phyloP scores from a whole-genome alignment of 495 filamentous ascomycete genomes.

The Lindgomyces ingoldianus region DNA sequence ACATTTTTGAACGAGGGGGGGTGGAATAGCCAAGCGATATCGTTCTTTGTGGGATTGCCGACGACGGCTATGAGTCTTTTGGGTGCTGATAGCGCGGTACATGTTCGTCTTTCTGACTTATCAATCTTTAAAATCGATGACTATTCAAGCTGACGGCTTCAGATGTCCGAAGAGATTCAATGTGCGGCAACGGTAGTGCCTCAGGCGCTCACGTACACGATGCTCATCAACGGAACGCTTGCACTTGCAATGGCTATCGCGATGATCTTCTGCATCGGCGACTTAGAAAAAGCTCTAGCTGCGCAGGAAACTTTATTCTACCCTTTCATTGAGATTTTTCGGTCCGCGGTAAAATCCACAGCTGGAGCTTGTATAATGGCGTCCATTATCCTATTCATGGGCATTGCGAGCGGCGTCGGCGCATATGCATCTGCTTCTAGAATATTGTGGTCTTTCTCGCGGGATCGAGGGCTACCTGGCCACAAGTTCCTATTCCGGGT shows the following conservation, averaged over 20 bases:
- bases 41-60: slow-evolving; percentile 13
- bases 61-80: not conserved
- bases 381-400: slow-evolving; percentile 18
- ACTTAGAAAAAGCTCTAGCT: slow-evolving; percentile 7
- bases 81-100: slow-evolving; percentile 3
- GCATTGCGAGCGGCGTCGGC: slow-evolving; percentile 8
- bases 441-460: slow-evolving; percentile 26
- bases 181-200: slow-evolving; percentile 4
- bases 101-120: not conserved
- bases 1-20: slow-evolving; percentile 33
- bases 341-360: slow-evolving; percentile 9
- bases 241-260: slow-evolving; percentile 19
- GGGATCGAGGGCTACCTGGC: slow-evolving; percentile 16
- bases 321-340: slow-evolving; percentile 21
- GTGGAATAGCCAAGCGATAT: slow-evolving; percentile 23
- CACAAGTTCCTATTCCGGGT: not conserved
- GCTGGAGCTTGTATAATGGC: slow-evolving; percentile 19
- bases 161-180: slow-evolving; percentile 27
- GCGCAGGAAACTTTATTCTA: slow-evolving; percentile 2
- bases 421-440: slow-evolving; percentile 11
- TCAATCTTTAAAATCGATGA: too few species aligned
- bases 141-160: not conserved
- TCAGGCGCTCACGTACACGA: slow-evolving; percentile 3
- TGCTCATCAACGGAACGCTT: slow-evolving; percentile 17
- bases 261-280: slow-evolving; percentile 16